phyloP scores from a whole-genome alignment of 164 flowering plant genomes.

The Tetracentron sinense region DNA sequence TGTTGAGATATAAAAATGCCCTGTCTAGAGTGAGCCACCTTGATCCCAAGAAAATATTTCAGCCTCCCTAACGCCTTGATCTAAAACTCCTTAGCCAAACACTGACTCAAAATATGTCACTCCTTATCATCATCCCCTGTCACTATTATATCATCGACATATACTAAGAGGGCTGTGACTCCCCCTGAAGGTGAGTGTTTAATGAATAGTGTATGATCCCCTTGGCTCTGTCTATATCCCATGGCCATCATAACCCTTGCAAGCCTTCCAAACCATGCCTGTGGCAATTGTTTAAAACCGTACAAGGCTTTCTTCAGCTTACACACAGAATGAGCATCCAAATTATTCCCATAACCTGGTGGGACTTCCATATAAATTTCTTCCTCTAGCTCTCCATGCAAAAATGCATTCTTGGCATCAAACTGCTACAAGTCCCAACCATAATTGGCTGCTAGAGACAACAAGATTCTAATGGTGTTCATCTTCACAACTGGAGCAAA shows the following conservation, averaged over 20 bases:
- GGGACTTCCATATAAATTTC: not conserved
- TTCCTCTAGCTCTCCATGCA: not conserved
- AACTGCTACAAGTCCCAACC: not conserved
- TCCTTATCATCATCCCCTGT: conserved; percentile 6
- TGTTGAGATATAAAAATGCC: conserved; percentile 16
- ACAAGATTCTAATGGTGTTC: not conserved
- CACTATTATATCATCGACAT: conserved; percentile 7
- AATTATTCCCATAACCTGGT: not conserved
- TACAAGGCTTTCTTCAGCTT: no score
- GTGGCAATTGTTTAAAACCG: no score
- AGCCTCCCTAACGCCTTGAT: conserved; percentile 11
- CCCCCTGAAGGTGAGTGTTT: not conserved
- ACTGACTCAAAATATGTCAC: not conserved
- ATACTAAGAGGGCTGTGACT: not conserved
- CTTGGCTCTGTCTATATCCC: not conserved
- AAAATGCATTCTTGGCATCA: not conserved
- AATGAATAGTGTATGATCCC: not conserved
- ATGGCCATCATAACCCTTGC: not conserved
- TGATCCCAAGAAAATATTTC: conserved; percentile 8
- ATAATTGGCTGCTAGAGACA: not conserved
- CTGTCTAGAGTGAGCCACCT: conserved; percentile 7
- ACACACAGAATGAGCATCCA: not conserved
- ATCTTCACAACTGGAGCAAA: not conserved
- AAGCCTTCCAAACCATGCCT: not conserved
- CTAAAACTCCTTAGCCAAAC: conserved; percentile 12